Evolutionary conservation across 2,329 filamentous ascomycete genomes (phyloP).

Genomic region (Alternaria ethzedia): DNA sequence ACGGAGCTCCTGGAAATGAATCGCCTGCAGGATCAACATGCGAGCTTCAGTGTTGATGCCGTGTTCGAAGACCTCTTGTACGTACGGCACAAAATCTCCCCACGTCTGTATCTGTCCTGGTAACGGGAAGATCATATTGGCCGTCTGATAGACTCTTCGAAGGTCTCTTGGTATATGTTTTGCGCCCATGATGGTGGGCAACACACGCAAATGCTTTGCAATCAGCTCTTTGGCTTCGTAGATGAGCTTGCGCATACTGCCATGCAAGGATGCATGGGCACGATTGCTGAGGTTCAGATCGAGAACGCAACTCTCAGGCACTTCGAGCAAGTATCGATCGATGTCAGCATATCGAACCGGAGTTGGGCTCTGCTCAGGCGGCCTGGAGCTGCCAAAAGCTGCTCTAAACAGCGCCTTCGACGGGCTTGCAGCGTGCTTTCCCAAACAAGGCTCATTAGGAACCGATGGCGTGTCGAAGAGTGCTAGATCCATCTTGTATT

Average conservation of each 20-base stretch:
- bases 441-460: not conserved
- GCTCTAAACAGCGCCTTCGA: not conserved
- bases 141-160: not conserved
- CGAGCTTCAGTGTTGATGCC: not conserved
- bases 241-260: not conserved
- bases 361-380: not conserved
- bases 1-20: constrained; percentile 8
- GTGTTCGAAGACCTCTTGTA: not conserved
- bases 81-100: not conserved
- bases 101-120: not conserved
- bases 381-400: not conserved
- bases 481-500: not conserved
- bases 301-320: not conserved
- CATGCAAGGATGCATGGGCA: not conserved
- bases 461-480: not conserved
- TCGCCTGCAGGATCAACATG: constrained; percentile 10
- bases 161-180: constrained; percentile 7
- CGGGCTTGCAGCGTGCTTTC: not conserved
- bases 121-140: not conserved
- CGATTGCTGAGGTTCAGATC: not conserved
- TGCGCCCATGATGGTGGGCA: constrained; percentile 7
- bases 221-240: constrained; percentile 6
- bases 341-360: constrained; percentile 2
- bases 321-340: constrained; percentile 4
- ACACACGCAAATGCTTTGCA: not conserved